These are phyloP conservation scores for Sporothrix dimorphospora DNA, from an alignment of 2,329 filamentous ascomycete species.

Conservation along the genomic window DNA sequence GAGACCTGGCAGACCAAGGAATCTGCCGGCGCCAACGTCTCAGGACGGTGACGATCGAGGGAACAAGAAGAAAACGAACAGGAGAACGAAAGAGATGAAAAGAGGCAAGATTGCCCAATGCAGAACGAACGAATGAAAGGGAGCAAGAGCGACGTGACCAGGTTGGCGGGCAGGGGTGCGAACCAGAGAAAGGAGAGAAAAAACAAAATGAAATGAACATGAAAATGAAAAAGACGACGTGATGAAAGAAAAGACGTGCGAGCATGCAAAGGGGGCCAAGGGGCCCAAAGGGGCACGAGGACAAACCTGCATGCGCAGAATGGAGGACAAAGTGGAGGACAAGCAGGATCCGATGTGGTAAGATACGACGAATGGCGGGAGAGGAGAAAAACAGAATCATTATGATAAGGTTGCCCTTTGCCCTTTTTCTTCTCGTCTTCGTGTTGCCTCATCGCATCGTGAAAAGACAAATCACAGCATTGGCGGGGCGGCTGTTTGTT, in stretches of 20 bases:
- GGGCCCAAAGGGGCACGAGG: constrained; percentile 11
- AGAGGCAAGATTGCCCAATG: background rate
- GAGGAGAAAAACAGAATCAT: too few species aligned
- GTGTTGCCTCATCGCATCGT: constrained; percentile 21
- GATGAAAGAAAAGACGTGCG: constrained; percentile 3
- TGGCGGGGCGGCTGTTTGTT: background rate
- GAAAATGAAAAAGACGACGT: background rate
- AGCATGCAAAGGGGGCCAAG: background rate
- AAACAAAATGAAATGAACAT: background rate
- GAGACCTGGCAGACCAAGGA: constrained; percentile 10
- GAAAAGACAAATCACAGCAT: constrained; percentile 13
- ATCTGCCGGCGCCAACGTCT: constrained; percentile 22
- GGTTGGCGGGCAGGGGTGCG: background rate
- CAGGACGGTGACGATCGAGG: constrained; percentile 21
- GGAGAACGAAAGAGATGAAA: background rate
- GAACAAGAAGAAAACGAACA: background rate
- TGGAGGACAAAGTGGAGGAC: constrained; percentile 3
- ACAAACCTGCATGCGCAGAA: constrained; percentile 14
- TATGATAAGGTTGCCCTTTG: background rate
- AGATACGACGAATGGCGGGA: background rate
- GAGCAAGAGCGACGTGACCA: constrained; percentile 8
- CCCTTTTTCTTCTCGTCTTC: background rate
- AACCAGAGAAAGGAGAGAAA: background rate
- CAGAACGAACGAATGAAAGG: background rate
- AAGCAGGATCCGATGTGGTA: background rate